Evolutionary conservation across 1,139 yeast species (phyloP).

Genomic region (Geotrichum histeridarum): DNA sequence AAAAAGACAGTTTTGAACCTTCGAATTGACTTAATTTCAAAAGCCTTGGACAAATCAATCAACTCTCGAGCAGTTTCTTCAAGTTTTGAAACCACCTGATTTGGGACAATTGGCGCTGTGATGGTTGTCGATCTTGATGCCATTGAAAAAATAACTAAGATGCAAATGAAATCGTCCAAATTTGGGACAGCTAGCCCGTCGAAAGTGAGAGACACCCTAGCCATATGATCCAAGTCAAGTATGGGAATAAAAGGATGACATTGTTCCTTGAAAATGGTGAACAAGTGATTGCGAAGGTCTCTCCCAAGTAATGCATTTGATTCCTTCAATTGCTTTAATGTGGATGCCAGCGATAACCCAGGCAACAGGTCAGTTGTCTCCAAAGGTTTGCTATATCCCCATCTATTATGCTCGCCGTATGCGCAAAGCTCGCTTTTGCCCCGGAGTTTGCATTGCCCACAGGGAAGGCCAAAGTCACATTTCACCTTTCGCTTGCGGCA

Average conservation of each 20-base stretch:
- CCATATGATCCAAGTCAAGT: neutral
- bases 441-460: conserved; percentile 15
- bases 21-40: neutral
- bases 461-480: conserved; percentile 15
- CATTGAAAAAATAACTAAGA: neutral
- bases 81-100: neutral
- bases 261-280: neutral
- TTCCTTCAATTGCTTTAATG: neutral
- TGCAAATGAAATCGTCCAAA: neutral
- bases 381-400: conserved; percentile 11
- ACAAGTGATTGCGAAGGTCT: neutral
- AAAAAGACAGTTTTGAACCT: neutral
- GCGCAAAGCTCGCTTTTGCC: conserved; percentile 11
- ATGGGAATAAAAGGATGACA: conserved; percentile 11
- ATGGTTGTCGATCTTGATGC: neutral
- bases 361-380: neutral
- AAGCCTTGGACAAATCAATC: neutral
- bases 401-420: conserved; percentile 15
- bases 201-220: neutral
- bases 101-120: neutral
- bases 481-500: conserved; percentile 18
- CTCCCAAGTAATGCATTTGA: neutral
- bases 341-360: neutral
- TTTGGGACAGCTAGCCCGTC: neutral
- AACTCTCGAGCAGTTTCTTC: conserved; percentile 3